A percentile compares a stretch with the other conserved stretches of the same genome.
Evolutionary conservation across 2,329 filamentous ascomycete genomes (phyloP).

Genomic region (Aulographum hederae): DNA sequence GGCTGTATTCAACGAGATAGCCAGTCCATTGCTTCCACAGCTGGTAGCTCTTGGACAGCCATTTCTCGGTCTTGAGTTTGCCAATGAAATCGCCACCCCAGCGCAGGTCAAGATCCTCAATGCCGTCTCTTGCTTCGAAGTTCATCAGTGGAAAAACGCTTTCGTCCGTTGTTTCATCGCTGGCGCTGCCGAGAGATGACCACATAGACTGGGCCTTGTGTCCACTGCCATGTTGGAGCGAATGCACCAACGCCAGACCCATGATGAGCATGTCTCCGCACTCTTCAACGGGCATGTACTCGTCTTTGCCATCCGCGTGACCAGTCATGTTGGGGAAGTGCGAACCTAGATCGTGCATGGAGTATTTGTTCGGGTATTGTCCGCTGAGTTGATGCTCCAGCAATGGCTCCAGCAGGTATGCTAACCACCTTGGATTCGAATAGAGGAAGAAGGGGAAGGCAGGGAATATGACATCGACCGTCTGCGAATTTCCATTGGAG

Average conservation of each 20-base stretch:
- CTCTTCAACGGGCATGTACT: slow-evolving; percentile 62
- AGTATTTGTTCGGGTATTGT: slow-evolving; percentile 68
- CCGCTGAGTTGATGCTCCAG: slow-evolving; percentile 68
- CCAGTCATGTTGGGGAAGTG: slow-evolving; percentile 65
- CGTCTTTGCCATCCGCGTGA: slow-evolving; percentile 50
- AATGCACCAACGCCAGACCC: slow-evolving; percentile 60
- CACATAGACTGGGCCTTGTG: slow-evolving; percentile 36
- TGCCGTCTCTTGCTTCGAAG: background rate
- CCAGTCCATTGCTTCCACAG: slow-evolving; percentile 63
- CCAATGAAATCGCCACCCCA: slow-evolving; percentile 40
- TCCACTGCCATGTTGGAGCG: slow-evolving; percentile 38
- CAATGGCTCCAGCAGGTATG: slow-evolving; percentile 60
- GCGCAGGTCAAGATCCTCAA: slow-evolving; percentile 27
- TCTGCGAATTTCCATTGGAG: slow-evolving; percentile 70
- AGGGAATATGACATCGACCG: slow-evolving; percentile 75
- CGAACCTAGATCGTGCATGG: slow-evolving; percentile 57
- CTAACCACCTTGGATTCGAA: slow-evolving; percentile 65
- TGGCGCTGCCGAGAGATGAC: slow-evolving; percentile 25
- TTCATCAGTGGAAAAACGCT: slow-evolving; percentile 29
- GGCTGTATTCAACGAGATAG: slow-evolving; percentile 56
- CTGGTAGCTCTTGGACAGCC: slow-evolving; percentile 50
- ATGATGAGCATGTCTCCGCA: slow-evolving; percentile 73
- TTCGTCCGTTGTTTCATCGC: slow-evolving; percentile 8
- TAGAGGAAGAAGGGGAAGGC: slow-evolving; percentile 76
- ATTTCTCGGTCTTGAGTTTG: slow-evolving; percentile 38